Base-by-base conservation (phyloP, 768 basidiomycete species). In the Boletus sp. region DNA sequence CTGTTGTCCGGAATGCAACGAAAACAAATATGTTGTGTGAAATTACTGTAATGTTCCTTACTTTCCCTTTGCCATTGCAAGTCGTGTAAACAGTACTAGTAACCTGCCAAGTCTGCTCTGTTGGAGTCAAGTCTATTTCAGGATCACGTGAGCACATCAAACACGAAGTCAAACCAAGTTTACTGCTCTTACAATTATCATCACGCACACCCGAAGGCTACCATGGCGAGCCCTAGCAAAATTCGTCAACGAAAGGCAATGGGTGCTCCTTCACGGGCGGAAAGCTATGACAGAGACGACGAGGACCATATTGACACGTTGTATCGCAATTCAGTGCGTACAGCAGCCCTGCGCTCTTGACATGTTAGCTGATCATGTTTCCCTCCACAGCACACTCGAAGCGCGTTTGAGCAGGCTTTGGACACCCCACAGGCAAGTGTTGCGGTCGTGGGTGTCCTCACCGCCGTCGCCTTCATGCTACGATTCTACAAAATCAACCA, bases 401-500 rank as follows among this genome's bases (percentile, higher is more conserved):
- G 85, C 63, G 75, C 76, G 36, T 68, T 85, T 10, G 89, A 92
- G 68, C 73, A 80, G 59, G 60, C 83, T 47, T 70, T 91, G 46
- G 87, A 91, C 67, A 82, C 85, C 15, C 75, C 76, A 47, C 77
- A 79, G 54, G 86, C 82, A 48, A 92, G 87, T 72, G 74, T 78
- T 57, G 73, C 80, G 29, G 78, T 87, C n/a, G 83, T 89, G 44
- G 78, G 76, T 45, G 65, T 79, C 15, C 78, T 92, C 44, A 94
- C 92, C 18, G 77, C 83, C 4, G 71, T 92, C 49, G 90, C 93
- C 20, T 92, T 94, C 70, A 85, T 85, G 18, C 68, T 94, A 59
- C 86, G 94, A 35, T 94, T 95, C 76, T 96, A 91, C 80, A 92
- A 95, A 78, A 92, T 96, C 70, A 92, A 88, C 69, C 87, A 92